Evolutionary conservation across 768 basidiomycete genomes (phyloP).

Genomic region (Tylopilus vinaceipallidus): DNA sequence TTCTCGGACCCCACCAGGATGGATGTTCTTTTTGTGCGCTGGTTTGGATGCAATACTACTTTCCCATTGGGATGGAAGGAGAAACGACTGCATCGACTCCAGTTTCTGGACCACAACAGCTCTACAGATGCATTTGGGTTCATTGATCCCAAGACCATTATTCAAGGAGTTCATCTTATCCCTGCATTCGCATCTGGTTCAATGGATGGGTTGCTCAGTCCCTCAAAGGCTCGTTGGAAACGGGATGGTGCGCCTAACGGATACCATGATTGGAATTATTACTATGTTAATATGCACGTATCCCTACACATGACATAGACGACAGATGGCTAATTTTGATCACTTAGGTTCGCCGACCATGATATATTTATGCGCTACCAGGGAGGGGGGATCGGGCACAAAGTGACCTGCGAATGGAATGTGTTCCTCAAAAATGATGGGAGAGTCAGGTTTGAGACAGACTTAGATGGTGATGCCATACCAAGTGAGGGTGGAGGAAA

Average conservation of each 20-base stretch:
- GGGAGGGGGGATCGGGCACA: neutral
- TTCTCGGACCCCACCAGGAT: too few relatives aligned
- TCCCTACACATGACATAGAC: slow-evolving; percentile 6
- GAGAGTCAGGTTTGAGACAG: neutral
- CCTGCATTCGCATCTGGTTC: slow-evolving; percentile 18
- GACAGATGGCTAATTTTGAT: neutral
- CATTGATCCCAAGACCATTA: slow-evolving; percentile 9
- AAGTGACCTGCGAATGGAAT: neutral
- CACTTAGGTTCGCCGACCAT: neutral
- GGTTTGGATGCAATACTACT: slow-evolving; percentile 19
- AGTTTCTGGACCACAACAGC: slow-evolving; percentile 8
- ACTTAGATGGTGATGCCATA: neutral
- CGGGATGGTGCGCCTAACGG: neutral
- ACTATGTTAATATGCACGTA: slow-evolving; percentile 36
- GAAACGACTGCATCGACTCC: slow-evolving; percentile 35
- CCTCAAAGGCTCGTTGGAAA: neutral
- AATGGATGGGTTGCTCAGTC: slow-evolving; percentile 10
- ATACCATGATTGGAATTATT: slow-evolving; percentile 28
- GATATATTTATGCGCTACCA: neutral
- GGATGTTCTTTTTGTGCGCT: neutral
- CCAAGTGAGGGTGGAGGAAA: too few relatives aligned
- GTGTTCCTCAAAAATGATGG: neutral
- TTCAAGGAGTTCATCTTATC: slow-evolving; percentile 13
- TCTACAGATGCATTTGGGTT: slow-evolving; percentile 14
- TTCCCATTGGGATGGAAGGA: slow-evolving; percentile 27